Conservation (phyloP, 1,284 basidiomycete genomes). For the Phellopilus nigrolimitatus region DNA sequence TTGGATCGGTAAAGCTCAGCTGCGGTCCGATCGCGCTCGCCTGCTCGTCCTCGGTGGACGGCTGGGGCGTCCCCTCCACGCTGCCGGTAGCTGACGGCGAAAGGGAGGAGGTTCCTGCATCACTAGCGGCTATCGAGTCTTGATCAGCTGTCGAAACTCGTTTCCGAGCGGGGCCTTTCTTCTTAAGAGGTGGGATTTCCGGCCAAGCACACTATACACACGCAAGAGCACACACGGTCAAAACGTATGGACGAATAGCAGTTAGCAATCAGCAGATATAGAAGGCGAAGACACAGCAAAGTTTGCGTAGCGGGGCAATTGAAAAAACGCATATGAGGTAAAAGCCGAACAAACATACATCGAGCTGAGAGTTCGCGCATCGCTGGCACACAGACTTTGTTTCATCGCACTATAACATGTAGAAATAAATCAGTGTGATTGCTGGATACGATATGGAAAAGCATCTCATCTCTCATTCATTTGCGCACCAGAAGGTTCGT, state of each 20-base stretch:
- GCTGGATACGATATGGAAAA: constrained; percentile 1
- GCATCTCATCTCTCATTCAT: not conserved
- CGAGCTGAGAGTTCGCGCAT: constrained; percentile 29
- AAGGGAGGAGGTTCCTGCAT: constrained; percentile 11
- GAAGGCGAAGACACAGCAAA: not conserved
- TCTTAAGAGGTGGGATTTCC: constrained; percentile 24
- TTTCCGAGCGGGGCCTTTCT: constrained; percentile 18
- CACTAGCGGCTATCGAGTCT: constrained; percentile 2
- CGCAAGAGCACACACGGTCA: not conserved
- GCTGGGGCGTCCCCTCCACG: constrained; percentile 3
- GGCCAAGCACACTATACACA: constrained; percentile 28
- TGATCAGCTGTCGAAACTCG: constrained; percentile 9
- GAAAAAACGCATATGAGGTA: not conserved
- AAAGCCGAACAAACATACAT: constrained; percentile 22
- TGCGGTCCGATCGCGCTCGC: not conserved
- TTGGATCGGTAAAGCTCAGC: constrained; percentile 5
- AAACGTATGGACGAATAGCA: not conserved
- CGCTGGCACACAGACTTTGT: constrained; percentile 28
- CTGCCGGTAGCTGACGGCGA: constrained; percentile 5
- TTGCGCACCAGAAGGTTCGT: not conserved
- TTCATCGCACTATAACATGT: constrained; percentile 28
- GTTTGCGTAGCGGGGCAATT: constrained; percentile 4
- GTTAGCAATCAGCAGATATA: constrained; percentile 6
- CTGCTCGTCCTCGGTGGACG: not conserved
- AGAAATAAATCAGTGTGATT: constrained; percentile 4